A percentile compares a stretch with the other conserved stretches of the same genome.
Conservation (phyloP, 148 eudicot species). For the Cornus controversa region DNA sequence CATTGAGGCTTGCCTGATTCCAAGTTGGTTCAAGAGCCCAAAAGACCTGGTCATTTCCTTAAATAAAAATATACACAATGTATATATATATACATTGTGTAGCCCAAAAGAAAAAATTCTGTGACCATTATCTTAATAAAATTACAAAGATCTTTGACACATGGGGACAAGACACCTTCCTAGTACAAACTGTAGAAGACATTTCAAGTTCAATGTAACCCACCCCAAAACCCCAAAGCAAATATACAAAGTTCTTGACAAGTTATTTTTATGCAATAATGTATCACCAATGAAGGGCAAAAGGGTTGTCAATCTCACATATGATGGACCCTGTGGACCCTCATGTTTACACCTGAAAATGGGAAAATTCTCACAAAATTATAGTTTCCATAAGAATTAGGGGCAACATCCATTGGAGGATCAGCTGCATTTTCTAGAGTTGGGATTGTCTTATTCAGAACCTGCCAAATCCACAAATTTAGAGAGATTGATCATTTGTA, state of each 20-base stretch:
- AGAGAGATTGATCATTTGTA: neutral
- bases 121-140: too few species aligned
- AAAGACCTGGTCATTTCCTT: too few species aligned
- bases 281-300: neutral
- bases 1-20: too few species aligned
- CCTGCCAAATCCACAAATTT: slow-evolving; percentile 1
- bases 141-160: neutral
- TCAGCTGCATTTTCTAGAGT: neutral
- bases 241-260: neutral
- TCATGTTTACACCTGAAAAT: neutral
- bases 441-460: neutral
- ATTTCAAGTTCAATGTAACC: neutral
- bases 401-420: neutral
- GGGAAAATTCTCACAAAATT: neutral
- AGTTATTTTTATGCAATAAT: neutral
- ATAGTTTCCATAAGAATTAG: neutral
- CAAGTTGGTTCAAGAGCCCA: too few species aligned
- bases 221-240: neutral
- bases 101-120: too few species aligned
- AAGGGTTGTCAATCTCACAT: neutral
- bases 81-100: too few species aligned
- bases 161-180: too few species aligned
- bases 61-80: too few species aligned
- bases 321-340: neutral
- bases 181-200: neutral